These are phyloP conservation scores for Pestalotiopsis sp. DNA, from an alignment of 2,329 filamentous ascomycete species.

Conservation along the genomic window DNA sequence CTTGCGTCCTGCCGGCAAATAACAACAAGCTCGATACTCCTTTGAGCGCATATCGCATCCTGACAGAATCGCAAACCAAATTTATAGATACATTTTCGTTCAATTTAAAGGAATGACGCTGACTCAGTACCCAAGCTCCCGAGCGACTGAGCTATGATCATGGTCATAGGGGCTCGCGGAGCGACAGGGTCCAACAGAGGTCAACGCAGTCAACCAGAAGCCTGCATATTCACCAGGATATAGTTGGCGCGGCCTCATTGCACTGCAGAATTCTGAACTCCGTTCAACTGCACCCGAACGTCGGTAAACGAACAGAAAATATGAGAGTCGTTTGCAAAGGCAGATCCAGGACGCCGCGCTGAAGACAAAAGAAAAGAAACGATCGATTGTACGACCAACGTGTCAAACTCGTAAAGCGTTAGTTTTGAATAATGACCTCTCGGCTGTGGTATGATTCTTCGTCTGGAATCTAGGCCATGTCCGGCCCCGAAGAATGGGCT, in stretches of 20 bases:
- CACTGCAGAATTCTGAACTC: not conserved
- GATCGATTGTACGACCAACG: not conserved
- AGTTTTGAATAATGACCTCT: not conserved
- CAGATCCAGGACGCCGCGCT: slow-evolving; percentile 6
- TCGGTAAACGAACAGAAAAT: not conserved
- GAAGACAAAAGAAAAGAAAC: slow-evolving; percentile 5
- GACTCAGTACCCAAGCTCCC: not conserved
- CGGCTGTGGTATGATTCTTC: not conserved
- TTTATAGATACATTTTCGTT: not conserved
- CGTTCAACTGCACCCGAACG: not conserved
- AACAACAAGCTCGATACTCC: not conserved
- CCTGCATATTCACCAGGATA: not conserved
- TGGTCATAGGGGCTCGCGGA: not conserved
- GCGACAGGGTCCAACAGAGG: not conserved
- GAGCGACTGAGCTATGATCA: not conserved
- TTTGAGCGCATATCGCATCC: not conserved
- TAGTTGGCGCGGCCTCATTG: not conserved
- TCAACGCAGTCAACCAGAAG: not conserved
- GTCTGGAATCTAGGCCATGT: not conserved
- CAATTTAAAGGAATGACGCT: not conserved
- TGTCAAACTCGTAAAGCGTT: not conserved
- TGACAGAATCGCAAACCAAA: not conserved
- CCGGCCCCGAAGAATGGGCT: not conserved
- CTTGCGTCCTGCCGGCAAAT: not conserved
- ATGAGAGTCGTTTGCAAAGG: not conserved